Evolutionary conservation across 2,329 filamentous ascomycete genomes (phyloP).

Genomic region (Phaeosphaeria sp.): DNA sequence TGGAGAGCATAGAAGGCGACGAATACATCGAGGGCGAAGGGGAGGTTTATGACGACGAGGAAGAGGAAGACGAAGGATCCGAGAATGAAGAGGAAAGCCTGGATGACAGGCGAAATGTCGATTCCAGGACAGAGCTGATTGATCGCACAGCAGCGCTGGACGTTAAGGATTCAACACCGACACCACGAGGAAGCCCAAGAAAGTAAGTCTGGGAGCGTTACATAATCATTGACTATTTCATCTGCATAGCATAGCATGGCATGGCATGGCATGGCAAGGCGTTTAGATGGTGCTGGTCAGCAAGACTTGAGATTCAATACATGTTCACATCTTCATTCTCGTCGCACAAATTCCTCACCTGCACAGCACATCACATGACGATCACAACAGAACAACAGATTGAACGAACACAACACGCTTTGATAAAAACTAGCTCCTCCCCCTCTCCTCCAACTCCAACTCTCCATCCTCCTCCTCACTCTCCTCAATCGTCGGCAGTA

Average conservation of each 20-base stretch:
- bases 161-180: conserved; percentile 27
- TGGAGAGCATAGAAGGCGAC: conserved; percentile 57
- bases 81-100: conserved; percentile 31
- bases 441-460: background rate
- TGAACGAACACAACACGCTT: too few relatives aligned
- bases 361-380: background rate
- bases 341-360: background rate
- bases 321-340: background rate
- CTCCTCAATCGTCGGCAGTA: conserved; percentile 31
- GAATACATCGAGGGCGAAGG: conserved; percentile 33
- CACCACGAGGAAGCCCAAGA: conserved; percentile 24
- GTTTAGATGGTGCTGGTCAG: conserved; percentile 6
- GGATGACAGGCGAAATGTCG: conserved; percentile 16
- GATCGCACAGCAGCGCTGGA: conserved; percentile 19
- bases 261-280: conserved; percentile 22
- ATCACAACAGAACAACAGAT: background rate
- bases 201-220: conserved; percentile 3
- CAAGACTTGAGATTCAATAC: background rate
- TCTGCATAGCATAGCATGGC: conserved; percentile 17
- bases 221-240: background rate
- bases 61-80: conserved; percentile 21
- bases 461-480: conserved; percentile 26
- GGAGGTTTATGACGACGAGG: conserved; percentile 29
- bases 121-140: conserved; percentile 16
- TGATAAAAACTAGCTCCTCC: background rate